A percentile compares a stretch with the other conserved stretches of the same genome.
phyloP scores from a whole-genome alignment of 1,284 basidiomycete species.

The Rhodotorula sp. region DNA sequence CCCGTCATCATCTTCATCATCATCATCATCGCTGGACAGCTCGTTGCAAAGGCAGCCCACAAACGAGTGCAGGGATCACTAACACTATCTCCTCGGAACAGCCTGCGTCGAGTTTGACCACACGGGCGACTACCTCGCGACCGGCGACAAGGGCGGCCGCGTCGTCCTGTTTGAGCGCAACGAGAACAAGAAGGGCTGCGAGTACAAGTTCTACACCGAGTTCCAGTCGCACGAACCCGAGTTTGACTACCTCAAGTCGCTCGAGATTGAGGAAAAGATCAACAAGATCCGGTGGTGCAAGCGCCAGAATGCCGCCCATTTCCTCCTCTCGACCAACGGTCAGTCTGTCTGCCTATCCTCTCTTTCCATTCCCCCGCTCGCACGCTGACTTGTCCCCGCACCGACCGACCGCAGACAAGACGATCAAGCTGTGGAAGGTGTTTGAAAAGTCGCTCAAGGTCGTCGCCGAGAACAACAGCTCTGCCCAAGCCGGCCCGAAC shows the following conservation, averaged over 20 bases:
- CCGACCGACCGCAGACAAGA: conserved; percentile 72
- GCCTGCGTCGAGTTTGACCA: conserved; percentile 99
- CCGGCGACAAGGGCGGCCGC: conserved; percentile 97
- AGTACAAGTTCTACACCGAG: conserved; percentile 99
- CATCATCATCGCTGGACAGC: background rate
- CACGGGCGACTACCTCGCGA: conserved; percentile 98
- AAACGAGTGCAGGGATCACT: background rate
- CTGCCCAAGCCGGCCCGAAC: conserved; percentile 38
- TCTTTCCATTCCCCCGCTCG: background rate
- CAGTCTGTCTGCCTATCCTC: conserved; percentile 42
- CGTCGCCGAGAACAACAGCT: conserved; percentile 86
- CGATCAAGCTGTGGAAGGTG: conserved; percentile 99
- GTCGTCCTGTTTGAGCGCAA: conserved; percentile 99
- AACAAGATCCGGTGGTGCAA: conserved; percentile 99
- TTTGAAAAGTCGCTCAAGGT: conserved; percentile 97
- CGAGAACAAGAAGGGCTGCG: conserved; percentile 98
- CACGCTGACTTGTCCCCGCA: background rate
- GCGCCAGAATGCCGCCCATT: conserved; percentile 95
- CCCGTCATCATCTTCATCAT: too few species aligned
- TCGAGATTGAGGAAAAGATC: conserved; percentile 99
- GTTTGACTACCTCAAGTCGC: conserved; percentile 99
- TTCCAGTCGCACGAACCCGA: conserved; percentile 99
- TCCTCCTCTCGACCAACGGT: conserved; percentile 96
- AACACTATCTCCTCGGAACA: conserved; percentile 17
- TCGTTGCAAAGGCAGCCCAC: background rate